A percentile compares a stretch with the other conserved stretches of the same genome.
Evolutionary conservation across 345 rosid genomes (phyloP).

Genomic region (Clarkia xantiana): DNA sequence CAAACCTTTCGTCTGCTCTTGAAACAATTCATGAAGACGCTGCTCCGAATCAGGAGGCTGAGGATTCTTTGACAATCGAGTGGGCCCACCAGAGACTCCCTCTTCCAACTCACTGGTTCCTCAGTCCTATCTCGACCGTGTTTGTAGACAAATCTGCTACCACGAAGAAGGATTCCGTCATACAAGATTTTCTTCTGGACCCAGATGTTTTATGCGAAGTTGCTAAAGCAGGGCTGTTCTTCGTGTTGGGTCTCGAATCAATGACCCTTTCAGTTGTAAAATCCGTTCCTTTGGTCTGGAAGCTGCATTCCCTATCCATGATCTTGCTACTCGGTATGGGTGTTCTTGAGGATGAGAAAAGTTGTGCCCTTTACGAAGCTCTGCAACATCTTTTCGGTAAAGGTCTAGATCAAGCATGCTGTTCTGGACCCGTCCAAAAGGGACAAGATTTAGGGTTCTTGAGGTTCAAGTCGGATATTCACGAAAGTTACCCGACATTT

Average conservation of each 20-base stretch:
- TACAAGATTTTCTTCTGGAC: slow-evolving; percentile 12
- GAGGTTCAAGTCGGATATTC: slow-evolving; percentile 57
- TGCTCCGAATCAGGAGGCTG: slow-evolving; percentile 28
- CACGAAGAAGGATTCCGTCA: slow-evolving; percentile 13
- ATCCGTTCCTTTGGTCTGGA: slow-evolving; percentile 61
- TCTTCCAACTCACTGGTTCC: slow-evolving; percentile 81
- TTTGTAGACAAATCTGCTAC: slow-evolving; percentile 19
- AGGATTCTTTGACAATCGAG: slow-evolving; percentile 29
- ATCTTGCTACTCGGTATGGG: slow-evolving; percentile 58
- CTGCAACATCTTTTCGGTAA: slow-evolving; percentile 68
- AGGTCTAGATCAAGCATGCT: slow-evolving; percentile 37
- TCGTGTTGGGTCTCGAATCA: slow-evolving; percentile 68
- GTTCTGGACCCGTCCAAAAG: slow-evolving; percentile 9
- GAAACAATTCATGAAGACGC: slow-evolving; percentile 67
- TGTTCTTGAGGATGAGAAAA: slow-evolving; percentile 56
- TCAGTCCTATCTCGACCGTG: slow-evolving; percentile 59
- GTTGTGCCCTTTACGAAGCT: slow-evolving; percentile 40
- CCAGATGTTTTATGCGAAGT: slow-evolving; percentile 29
- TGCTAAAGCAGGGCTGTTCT: slow-evolving; percentile 67
- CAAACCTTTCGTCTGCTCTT: slow-evolving; percentile 13
- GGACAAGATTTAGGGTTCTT: slow-evolving; percentile 20
- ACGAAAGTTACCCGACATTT: slow-evolving; percentile 58
- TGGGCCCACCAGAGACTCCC: slow-evolving; percentile 87
- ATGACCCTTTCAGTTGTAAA: slow-evolving; percentile 39
- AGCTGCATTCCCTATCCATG: slow-evolving; percentile 68